Base-by-base conservation (phyloP, 331 rosid species). In the Rosa hybrid region DNA sequence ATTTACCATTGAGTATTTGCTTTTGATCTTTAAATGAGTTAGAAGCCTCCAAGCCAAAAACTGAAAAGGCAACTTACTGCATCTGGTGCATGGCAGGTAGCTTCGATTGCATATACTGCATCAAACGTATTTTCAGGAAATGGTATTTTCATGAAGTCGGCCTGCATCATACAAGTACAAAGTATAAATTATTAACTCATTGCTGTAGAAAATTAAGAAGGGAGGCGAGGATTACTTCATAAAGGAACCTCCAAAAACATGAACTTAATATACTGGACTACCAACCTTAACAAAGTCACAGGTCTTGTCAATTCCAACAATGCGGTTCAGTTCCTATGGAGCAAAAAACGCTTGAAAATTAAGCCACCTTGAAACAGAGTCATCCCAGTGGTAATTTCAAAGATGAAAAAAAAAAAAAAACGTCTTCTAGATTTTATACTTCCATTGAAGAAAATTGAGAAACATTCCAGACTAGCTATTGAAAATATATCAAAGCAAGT, bases 21-120 rank as follows among this genome's bases (percentile, higher is more conserved):
- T 13, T 64, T 13, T 64, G 42, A 34, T 30, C 6, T 30, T 27
- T 14, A 56, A 56, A 27, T 30, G 17, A 12, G 51, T 1, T 50
- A 0, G 23, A 49, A 23, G 11, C 12, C 34, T 51, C 48, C 63
- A 1, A 41, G 78, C 53, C 38, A 4, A 68, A 38, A 51, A 71
- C 11, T 30, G 65, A 74, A 75, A 17, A 39, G 27, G 72, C 48
- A 68, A 74, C 93, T 71, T 84, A 93, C 98, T 17, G 95, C 97
- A 80, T 93, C 95, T 0, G 98, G 94, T 81, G 98, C 98, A 81
- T 93, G 98, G 86, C 98, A 93, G 68, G 98, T 93, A 46, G 98
- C 95, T 85, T 91, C 98, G 85, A 93, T 93, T 2, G 98, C 98
- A 86, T 93, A 93, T 27, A 91, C 88, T 8, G 98, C 97, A 87